A percentile compares a stretch with the other conserved stretches of the same genome.
Evolutionary conservation across 306 rosid species (phyloP).

Genomic region (Lupinus albus): DNA sequence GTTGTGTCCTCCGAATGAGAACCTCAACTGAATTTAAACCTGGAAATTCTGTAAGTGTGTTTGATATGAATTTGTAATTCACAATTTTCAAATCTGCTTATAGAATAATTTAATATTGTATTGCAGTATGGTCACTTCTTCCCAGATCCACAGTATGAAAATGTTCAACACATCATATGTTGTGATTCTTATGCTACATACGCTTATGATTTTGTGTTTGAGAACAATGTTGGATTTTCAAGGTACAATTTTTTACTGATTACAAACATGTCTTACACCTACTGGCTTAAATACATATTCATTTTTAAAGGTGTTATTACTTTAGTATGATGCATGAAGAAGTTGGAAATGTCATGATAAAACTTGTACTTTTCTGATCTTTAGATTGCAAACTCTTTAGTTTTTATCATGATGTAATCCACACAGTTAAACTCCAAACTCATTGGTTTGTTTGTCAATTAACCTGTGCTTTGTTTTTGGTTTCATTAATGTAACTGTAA

Average conservation of each 20-base stretch:
- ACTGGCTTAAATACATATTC: slow-evolving; percentile 30
- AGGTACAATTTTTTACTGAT: slow-evolving; percentile 53
- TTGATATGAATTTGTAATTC: slow-evolving; percentile 36
- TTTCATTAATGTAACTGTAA: slow-evolving; percentile 29
- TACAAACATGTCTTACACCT: slow-evolving; percentile 17
- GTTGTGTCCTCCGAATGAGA: slow-evolving; percentile 82
- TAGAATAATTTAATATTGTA: slow-evolving; percentile 39
- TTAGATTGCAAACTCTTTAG: slow-evolving; percentile 1
- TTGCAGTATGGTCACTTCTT: slow-evolving; percentile 99
- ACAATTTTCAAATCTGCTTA: slow-evolving; percentile 32
- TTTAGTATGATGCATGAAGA: slow-evolving; percentile 29
- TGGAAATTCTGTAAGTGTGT: slow-evolving; percentile 79
- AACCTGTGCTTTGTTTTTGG: neutral
- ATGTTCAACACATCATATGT: slow-evolving; percentile 94
- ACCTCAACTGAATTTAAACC: slow-evolving; percentile 89
- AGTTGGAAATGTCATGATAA: slow-evolving; percentile 22
- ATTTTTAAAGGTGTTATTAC: slow-evolving; percentile 12
- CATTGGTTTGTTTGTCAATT: slow-evolving; percentile 23
- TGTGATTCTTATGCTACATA: slow-evolving; percentile 97
- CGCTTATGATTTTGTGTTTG: slow-evolving; percentile 93
- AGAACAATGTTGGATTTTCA: slow-evolving; percentile 79
- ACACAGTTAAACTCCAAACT: slow-evolving; percentile 21
- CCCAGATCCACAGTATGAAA: slow-evolving; percentile 97
- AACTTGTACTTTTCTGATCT: slow-evolving; percentile 22
- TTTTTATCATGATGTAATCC: slow-evolving; percentile 19